These are phyloP conservation scores for Mangifera indica DNA, from an alignment of 345 rosid species.

Conservation along the genomic window DNA sequence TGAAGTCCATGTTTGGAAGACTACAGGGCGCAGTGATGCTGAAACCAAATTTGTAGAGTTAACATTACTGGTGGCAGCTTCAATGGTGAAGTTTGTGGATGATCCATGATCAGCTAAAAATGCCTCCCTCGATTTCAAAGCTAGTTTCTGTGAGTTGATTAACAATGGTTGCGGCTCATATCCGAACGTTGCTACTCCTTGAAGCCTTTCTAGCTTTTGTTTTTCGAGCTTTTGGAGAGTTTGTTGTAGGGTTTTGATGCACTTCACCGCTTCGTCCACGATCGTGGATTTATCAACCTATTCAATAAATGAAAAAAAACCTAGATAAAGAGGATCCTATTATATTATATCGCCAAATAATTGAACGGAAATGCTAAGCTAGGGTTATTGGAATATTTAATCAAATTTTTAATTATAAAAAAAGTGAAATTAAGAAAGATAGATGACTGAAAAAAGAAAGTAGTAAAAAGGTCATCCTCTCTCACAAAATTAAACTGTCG, in stretches of 20 bases:
- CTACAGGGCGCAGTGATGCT: conserved; percentile 26
- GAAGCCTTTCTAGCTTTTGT: conserved; percentile 51
- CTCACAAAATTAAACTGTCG: neutral
- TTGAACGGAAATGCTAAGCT: too few relatives aligned
- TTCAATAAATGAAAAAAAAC: conserved; percentile 5
- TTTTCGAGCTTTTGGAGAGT: conserved; percentile 42
- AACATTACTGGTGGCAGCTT: neutral
- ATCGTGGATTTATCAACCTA: conserved; percentile 75
- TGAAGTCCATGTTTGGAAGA: conserved; percentile 60
- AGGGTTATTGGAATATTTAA: too few relatives aligned
- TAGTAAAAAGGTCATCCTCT: too few relatives aligned
- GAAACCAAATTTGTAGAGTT: conserved; percentile 25
- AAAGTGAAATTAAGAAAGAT: too few relatives aligned
- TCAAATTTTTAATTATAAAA: too few relatives aligned
- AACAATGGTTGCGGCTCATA: conserved; percentile 23
- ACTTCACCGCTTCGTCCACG: conserved; percentile 63
- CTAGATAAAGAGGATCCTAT: too few relatives aligned
- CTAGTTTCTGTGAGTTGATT: conserved; percentile 24
- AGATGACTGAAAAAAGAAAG: too few relatives aligned
- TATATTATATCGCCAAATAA: too few relatives aligned
- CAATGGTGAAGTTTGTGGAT: neutral
- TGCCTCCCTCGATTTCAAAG: conserved; percentile 43
- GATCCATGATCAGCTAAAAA: conserved; percentile 53
- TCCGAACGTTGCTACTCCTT: conserved; percentile 20
- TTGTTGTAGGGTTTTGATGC: conserved; percentile 44